Conservation (phyloP, 768 basidiomycete genomes). For the Tulasnella sp. region DNA sequence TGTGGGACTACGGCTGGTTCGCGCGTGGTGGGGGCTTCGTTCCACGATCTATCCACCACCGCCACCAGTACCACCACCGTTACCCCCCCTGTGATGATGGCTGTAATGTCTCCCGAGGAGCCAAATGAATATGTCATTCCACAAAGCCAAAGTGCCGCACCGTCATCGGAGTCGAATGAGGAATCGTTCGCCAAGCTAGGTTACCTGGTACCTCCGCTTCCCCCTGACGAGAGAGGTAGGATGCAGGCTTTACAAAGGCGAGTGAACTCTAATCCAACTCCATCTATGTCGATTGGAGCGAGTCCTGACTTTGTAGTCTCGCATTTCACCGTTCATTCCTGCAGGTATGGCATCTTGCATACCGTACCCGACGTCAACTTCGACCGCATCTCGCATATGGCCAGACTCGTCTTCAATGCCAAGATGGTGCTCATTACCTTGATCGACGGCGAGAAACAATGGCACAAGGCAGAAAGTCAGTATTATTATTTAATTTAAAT, state of each 20-base stretch:
- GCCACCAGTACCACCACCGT: too few relatives aligned
- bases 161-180: background rate
- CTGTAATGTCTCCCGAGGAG: background rate
- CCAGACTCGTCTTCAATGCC: slow-evolving; percentile 85
- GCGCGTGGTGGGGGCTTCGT: background rate
- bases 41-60: too few relatives aligned
- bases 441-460: slow-evolving; percentile 81
- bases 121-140: background rate
- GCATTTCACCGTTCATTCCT: background rate
- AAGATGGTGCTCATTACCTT: slow-evolving; percentile 75
- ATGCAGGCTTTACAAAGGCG: slow-evolving; percentile 78
- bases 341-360: slow-evolving; percentile 80
- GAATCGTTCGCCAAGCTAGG: slow-evolving; percentile 22
- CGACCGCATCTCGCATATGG: slow-evolving; percentile 56
- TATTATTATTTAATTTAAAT: background rate
- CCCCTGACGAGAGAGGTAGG: slow-evolving; percentile 74
- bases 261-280: slow-evolving; percentile 11
- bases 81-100: background rate
- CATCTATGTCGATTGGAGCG: too few relatives aligned
- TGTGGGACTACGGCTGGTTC: too few relatives aligned
- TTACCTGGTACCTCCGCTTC: slow-evolving; percentile 62
- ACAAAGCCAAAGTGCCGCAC: background rate
- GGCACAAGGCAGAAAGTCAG: slow-evolving; percentile 85
- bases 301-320: background rate
- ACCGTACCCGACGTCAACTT: slow-evolving; percentile 83